A percentile compares a stretch with the other conserved stretches of the same genome.
Evolutionary conservation across 345 rosid genomes (phyloP).

Genomic region (Brassica cretica): DNA sequence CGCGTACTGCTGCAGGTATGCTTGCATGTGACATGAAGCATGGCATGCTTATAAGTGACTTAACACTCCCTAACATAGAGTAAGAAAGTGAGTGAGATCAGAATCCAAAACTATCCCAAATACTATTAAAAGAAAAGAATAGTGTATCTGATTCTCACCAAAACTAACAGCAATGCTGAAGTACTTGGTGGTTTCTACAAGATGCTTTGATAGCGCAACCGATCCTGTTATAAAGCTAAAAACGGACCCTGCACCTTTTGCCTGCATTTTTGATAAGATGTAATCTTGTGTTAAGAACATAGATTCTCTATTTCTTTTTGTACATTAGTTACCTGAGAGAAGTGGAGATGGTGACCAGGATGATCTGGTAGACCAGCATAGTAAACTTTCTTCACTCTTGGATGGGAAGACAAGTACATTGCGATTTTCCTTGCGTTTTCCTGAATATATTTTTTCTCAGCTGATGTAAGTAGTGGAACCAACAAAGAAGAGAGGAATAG

Average conservation of each 20-base stretch:
- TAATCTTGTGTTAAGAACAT: neutral
- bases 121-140: neutral
- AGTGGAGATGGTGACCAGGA: slow-evolving; percentile 84
- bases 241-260: slow-evolving; percentile 95
- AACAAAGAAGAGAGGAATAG: too few relatives aligned
- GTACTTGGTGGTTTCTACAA: slow-evolving; percentile 83
- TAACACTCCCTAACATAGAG: slow-evolving; percentile 69
- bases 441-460: slow-evolving; percentile 31
- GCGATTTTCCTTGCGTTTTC: slow-evolving; percentile 89
- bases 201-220: slow-evolving; percentile 73
- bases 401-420: slow-evolving; percentile 76
- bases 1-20: slow-evolving; percentile 73
- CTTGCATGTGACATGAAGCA: slow-evolving; percentile 99
- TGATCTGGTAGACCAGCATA: slow-evolving; percentile 86
- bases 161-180: slow-evolving; percentile 97
- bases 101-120: slow-evolving; percentile 45
- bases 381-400: slow-evolving; percentile 76
- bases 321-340: slow-evolving; percentile 61
- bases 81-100: neutral
- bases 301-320: neutral
- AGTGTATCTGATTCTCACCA: slow-evolving; percentile 50
- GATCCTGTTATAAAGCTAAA: slow-evolving; percentile 96
- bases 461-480: too few relatives aligned
- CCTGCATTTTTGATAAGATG: slow-evolving; percentile 47
- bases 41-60: slow-evolving; percentile 96